Base-by-base conservation (phyloP, 2,329 filamentous ascomycete genomes). In the Aureobasidium subglaciale region DNA sequence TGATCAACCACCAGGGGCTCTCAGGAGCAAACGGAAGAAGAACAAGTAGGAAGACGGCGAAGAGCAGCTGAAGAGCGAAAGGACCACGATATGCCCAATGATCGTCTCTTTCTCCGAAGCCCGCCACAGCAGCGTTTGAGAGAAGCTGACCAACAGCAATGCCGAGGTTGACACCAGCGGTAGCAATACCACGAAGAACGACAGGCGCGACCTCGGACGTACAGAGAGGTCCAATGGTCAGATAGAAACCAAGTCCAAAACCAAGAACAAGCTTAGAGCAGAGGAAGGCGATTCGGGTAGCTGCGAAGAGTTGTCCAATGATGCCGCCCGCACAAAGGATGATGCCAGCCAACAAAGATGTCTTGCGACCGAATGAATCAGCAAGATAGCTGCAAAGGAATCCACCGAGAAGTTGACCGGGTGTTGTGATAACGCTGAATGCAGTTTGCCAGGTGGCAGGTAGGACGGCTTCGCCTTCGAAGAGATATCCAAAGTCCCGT, bases 191-290 rank as follows among this genome's bases (percentile, higher is more conserved):
- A 22, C 82, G 75, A 38, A 85, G 73, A 1, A 77, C 76, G 34
- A 81, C 70, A 1, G 82, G 82, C 37, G 79, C 81, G 4, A 85
- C 78, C 64, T 88, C 85, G 56, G 82, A 84, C 20, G 84, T 84
- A 63, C 87, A 88, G 1, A 84, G 83, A 58, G 82, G 72, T 7
- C 72, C 70, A 22, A 75, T 69, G 29, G 82, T 24, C 15, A 43
- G 24, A 78, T 55, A 78, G 13, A 43, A 43, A 4, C 40, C 38
- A 16, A 16, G 32, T 1, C 22, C 22, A 4, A 55, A 18, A 1
- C 40, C 52, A 7, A 55, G 41, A 13, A 45, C 10, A 3, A 27
- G 11, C 22, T 34, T 9, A n/a, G n/a, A n/a, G n/a, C n/a, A n/a
- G n/a, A n/a, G n/a, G n/a, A n/a, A n/a, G n/a, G n/a, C n/a, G n/a